Evolutionary conservation across 345 rosid genomes (phyloP).

Genomic region (Brassica carinata): DNA sequence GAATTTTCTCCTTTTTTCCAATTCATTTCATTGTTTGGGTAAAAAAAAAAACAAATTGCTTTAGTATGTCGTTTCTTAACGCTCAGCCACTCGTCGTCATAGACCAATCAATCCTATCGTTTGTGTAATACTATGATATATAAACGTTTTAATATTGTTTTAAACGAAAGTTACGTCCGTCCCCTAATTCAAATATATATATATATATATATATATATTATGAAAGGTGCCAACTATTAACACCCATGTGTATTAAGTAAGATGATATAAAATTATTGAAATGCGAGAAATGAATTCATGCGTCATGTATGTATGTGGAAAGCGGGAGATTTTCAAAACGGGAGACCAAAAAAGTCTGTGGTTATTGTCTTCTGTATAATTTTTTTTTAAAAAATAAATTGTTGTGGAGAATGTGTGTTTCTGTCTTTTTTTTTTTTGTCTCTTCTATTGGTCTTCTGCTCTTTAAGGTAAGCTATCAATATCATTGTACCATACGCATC

Average conservation of each 20-base stretch:
- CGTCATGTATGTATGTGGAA: constrained; percentile 4
- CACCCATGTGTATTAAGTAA: background rate
- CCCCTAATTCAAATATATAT: background rate
- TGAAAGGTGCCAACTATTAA: background rate
- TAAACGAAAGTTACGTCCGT: background rate
- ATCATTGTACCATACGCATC: constrained; percentile 43
- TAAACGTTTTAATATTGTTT: background rate
- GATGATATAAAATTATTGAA: constrained; percentile 20
- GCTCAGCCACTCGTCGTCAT: constrained; percentile 37
- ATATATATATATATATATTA: background rate
- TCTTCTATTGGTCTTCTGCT: constrained; percentile 37
- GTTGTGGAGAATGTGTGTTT: constrained; percentile 36
- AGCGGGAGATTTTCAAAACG: constrained; percentile 35
- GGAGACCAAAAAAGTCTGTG: constrained; percentile 37
- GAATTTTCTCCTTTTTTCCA: constrained; percentile 29
- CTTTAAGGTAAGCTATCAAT: constrained; percentile 34
- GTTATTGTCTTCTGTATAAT: constrained; percentile 19
- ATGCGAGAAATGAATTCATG: background rate
- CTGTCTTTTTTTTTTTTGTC: constrained; percentile 34
- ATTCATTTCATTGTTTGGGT: constrained; percentile 27
- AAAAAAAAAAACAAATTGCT: background rate
- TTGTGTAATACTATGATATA: background rate
- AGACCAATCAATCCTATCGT: constrained; percentile 1
- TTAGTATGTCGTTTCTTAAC: constrained; percentile 24
- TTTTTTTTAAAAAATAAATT: background rate